Percentiles rank a stretch among this genome's conserved stretches.
Conservation (phyloP, 2,329 filamentous ascomycete genomes). For the Colletotrichum sansevieriae region DNA sequence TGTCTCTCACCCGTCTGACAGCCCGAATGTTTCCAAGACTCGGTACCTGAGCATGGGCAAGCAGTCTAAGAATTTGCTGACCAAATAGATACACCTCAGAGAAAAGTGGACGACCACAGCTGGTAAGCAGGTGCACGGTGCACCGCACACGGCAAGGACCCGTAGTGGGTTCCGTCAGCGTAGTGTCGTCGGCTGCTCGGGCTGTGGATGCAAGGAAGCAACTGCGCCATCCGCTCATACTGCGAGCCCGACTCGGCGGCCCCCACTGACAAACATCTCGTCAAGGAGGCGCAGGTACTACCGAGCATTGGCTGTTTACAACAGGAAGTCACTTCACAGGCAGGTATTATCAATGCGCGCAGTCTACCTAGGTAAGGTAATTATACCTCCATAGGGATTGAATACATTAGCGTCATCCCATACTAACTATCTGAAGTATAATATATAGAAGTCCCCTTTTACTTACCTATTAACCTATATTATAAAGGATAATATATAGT, state of each 20-base stretch:
- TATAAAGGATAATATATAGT: too few relatives aligned
- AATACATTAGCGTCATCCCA: too few relatives aligned
- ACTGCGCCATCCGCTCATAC: slow-evolving; percentile 32
- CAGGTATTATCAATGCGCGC: too few relatives aligned
- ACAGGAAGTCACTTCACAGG: neutral
- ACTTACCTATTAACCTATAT: too few relatives aligned
- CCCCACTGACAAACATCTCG: neutral
- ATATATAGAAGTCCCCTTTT: too few relatives aligned
- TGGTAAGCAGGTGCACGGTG: neutral
- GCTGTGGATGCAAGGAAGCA: slow-evolving; percentile 6
- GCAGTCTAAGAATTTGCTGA: too few relatives aligned
- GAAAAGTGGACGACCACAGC: neutral
- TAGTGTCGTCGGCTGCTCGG: neutral
- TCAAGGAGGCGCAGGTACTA: neutral
- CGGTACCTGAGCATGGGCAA: neutral
- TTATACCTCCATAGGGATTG: too few relatives aligned
- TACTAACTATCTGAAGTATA: too few relatives aligned
- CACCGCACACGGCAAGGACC: slow-evolving; percentile 18
- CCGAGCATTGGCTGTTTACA: neutral
- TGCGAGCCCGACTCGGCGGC: slow-evolving; percentile 6
- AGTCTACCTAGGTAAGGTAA: too few relatives aligned
- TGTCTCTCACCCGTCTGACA: neutral
- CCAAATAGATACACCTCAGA: neutral
- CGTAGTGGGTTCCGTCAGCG: slow-evolving; percentile 19
- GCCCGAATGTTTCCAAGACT: too few relatives aligned